These are phyloP conservation scores for Lasiodiplodia citricola DNA, from an alignment of 2,329 filamentous ascomycete genomes.

Conservation along the genomic window DNA sequence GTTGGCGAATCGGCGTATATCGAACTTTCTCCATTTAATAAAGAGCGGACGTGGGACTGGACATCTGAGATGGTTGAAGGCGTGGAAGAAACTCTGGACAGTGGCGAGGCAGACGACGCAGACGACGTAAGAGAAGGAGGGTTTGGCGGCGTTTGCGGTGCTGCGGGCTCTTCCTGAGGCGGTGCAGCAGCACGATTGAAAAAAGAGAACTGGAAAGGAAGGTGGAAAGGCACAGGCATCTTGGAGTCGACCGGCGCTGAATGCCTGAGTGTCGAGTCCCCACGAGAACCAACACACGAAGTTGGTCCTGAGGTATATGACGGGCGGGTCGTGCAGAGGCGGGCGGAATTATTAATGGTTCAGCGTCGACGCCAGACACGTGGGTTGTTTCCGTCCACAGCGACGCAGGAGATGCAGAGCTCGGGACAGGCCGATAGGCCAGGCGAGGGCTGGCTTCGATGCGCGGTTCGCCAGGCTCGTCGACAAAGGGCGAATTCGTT, in stretches of 20 bases:
- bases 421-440: conserved; percentile 26
- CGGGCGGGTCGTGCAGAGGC: conserved; percentile 13
- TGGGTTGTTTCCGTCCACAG: conserved; percentile 32
- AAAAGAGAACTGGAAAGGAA: conserved; percentile 10
- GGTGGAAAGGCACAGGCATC: conserved; percentile 8
- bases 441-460: conserved; percentile 34
- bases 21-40: not conserved
- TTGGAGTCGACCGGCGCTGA: not conserved
- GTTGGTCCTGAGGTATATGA: not conserved
- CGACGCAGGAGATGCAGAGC: conserved; percentile 32
- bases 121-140: conserved; percentile 1
- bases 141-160: not conserved
- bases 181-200: conserved; percentile 8
- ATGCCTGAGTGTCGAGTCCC: conserved; percentile 17
- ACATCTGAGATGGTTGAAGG: conserved; percentile 10
- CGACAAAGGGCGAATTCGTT: not conserved
- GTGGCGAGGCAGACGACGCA: not conserved
- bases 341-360: conserved; percentile 19
- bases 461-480: conserved; percentile 8
- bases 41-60: conserved; percentile 19
- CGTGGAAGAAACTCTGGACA: not conserved
- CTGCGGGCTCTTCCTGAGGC: not conserved
- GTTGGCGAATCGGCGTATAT: conserved; percentile 11
- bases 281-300: conserved; percentile 15
- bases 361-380: conserved; percentile 30